These are phyloP conservation scores for Pelargonium australe DNA, from an alignment of 441 rosid species.

Conservation along the genomic window DNA sequence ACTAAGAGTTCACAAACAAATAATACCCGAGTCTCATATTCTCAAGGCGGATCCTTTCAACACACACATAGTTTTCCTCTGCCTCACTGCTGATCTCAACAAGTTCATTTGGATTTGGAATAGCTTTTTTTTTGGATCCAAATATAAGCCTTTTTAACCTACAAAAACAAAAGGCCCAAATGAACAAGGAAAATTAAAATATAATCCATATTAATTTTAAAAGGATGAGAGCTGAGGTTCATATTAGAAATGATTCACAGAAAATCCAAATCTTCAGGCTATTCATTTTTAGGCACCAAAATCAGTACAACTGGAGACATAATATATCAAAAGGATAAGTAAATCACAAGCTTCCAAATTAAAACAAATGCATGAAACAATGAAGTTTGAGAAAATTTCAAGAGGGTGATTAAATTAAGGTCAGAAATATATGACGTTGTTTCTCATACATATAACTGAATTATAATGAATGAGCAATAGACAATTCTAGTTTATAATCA, in stretches of 20 bases:
- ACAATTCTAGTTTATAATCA: slow-evolving; percentile 8
- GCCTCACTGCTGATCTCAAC: slow-evolving; percentile 56
- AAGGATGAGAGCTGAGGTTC: not conserved
- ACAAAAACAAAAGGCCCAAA: slow-evolving; percentile 30
- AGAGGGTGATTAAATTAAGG: not conserved
- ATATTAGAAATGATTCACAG: slow-evolving; percentile 7
- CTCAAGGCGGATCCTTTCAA: slow-evolving; percentile 83
- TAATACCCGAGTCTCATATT: slow-evolving; percentile 55
- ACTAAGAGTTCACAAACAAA: too few relatives aligned
- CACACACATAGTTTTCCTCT: slow-evolving; percentile 46
- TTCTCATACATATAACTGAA: not conserved
- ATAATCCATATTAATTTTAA: slow-evolving; percentile 15
- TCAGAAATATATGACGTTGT: not conserved
- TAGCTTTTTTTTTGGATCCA: slow-evolving; percentile 35
- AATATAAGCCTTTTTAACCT: slow-evolving; percentile 64
- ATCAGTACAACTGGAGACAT: not conserved
- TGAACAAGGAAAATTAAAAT: slow-evolving; percentile 10
- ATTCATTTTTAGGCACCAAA: not conserved
- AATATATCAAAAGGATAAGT: not conserved
- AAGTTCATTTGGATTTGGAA: slow-evolving; percentile 58
- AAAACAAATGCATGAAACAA: slow-evolving; percentile 1
- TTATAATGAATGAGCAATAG: slow-evolving; percentile 8
- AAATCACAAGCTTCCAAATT: not conserved
- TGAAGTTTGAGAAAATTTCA: not conserved
- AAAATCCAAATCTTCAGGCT: not conserved